These are phyloP conservation scores for Exserohilum turcica DNA, from an alignment of 2,329 filamentous ascomycete species.

Conservation along the genomic window DNA sequence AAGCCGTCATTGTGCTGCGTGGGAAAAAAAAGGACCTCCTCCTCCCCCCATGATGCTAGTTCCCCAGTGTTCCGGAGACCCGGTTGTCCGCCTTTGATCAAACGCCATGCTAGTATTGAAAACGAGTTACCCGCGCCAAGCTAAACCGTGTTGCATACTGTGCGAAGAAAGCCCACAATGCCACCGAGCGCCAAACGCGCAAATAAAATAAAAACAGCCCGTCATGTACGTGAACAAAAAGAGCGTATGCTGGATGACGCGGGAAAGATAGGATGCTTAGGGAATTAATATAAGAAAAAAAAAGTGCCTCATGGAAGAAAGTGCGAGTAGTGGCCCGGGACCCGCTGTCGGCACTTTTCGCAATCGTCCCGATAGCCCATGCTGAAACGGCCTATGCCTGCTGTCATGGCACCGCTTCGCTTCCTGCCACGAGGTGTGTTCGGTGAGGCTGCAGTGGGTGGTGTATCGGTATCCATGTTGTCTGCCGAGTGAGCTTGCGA, in stretches of 20 bases:
- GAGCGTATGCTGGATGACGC: not conserved
- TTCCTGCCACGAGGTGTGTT: slow-evolving; percentile 43
- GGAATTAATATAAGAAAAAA: not conserved
- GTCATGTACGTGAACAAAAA: not conserved
- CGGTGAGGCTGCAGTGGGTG: slow-evolving; percentile 17
- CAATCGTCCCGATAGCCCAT: slow-evolving; percentile 58
- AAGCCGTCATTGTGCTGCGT: too few relatives aligned
- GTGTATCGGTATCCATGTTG: slow-evolving; percentile 37
- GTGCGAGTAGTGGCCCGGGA: slow-evolving; percentile 59
- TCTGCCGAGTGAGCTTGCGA: slow-evolving; percentile 32
- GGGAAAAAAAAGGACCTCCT: too few relatives aligned
- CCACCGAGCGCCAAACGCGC: slow-evolving; percentile 2
- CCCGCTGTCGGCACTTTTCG: slow-evolving; percentile 54
- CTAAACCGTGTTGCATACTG: too few relatives aligned
- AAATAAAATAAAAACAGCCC: not conserved
- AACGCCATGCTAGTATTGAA: too few relatives aligned
- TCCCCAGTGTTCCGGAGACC: too few relatives aligned
- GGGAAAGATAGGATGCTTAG: not conserved
- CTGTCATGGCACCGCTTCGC: slow-evolving; percentile 47
- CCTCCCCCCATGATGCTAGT: too few relatives aligned
- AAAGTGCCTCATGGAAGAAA: slow-evolving; percentile 40
- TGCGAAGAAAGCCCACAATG: not conserved
- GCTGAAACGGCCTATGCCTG: slow-evolving; percentile 48
- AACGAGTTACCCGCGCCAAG: too few relatives aligned
- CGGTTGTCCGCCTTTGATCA: too few relatives aligned